These are phyloP conservation scores for Aspergillus sp. DNA, from an alignment of 2,329 filamentous ascomycete species.

Conservation along the genomic window DNA sequence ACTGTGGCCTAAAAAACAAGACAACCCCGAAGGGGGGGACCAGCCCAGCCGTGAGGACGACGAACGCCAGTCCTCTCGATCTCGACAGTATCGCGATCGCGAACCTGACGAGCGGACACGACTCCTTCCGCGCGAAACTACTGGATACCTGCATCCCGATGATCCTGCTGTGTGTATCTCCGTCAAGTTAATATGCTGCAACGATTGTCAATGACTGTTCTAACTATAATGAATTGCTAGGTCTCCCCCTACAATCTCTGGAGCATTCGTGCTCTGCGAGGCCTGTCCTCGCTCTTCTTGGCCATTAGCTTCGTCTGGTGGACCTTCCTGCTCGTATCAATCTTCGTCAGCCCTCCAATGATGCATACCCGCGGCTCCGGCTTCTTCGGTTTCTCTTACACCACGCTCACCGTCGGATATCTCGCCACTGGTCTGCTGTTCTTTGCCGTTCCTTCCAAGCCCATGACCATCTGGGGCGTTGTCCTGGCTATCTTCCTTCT, in stretches of 20 bases:
- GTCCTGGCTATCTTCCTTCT: constrained; percentile 67
- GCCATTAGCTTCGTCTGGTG: constrained; percentile 85
- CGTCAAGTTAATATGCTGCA: not conserved
- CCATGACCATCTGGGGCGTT: constrained; percentile 71
- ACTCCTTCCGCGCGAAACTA: constrained; percentile 66
- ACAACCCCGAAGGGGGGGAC: not conserved
- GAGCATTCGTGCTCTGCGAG: constrained; percentile 78
- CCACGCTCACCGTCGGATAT: constrained; percentile 73
- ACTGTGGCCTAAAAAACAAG: constrained; percentile 1
- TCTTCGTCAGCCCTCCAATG: constrained; percentile 85
- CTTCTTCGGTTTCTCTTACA: constrained; percentile 85
- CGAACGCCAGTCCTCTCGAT: not conserved
- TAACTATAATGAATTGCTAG: constrained; percentile 23
- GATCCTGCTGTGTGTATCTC: constrained; percentile 66
- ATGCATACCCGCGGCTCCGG: constrained; percentile 86
- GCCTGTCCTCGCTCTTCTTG: constrained; percentile 74
- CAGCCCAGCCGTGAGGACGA: not conserved
- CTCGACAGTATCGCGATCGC: constrained; percentile 10
- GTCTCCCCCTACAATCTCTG: constrained; percentile 93
- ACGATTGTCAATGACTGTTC: not conserved
- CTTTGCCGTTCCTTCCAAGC: constrained; percentile 79
- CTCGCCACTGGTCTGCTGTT: constrained; percentile 78
- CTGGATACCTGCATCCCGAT: constrained; percentile 70
- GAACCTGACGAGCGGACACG: constrained; percentile 63
- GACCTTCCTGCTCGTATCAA: constrained; percentile 81